A percentile compares a stretch with the other conserved stretches of the same genome.
Conservation (phyloP, 225 moss, liverwort and hornwort species). For the Polytrichum commune region DNA sequence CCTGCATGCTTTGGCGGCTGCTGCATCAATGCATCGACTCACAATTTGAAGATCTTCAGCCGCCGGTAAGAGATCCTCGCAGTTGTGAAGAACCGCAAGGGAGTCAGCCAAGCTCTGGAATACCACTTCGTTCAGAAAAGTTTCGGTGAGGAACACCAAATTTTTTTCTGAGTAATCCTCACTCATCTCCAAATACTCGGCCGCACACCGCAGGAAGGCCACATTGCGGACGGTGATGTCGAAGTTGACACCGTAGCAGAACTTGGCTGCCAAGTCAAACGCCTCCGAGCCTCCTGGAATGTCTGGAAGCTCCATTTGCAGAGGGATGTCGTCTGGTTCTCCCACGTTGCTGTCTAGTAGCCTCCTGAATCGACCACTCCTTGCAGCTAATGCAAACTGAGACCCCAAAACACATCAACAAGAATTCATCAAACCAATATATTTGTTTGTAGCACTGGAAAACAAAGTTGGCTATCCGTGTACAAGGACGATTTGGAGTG, state of each 20-base stretch:
- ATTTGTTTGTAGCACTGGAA: no score
- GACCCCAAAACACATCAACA: not conserved
- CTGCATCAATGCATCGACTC: constrained; percentile 40
- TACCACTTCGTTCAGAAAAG: constrained; percentile 42
- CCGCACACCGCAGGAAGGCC: constrained; percentile 47
- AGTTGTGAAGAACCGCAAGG: constrained; percentile 43
- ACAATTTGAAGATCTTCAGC: constrained; percentile 46
- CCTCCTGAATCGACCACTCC: constrained; percentile 45
- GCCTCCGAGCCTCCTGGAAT: constrained; percentile 45
- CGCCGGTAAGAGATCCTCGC: constrained; percentile 33
- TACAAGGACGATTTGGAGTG: not conserved
- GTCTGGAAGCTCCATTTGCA: constrained; percentile 28
- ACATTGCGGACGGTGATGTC: constrained; percentile 49
- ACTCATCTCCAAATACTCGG: constrained; percentile 49
- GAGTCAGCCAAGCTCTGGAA: constrained; percentile 44
- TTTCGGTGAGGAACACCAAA: constrained; percentile 41
- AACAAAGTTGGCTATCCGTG: no score
- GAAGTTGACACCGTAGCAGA: constrained; percentile 41
- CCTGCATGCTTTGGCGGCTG: constrained; percentile 43
- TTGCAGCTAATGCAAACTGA: constrained; percentile 39
- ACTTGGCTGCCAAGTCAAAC: constrained; percentile 51
- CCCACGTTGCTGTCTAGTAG: constrained; percentile 19
- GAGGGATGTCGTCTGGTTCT: constrained; percentile 4
- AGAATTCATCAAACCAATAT: not conserved
- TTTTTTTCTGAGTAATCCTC: constrained; percentile 41